phyloP scores from a whole-genome alignment of 2,329 filamentous ascomycete genomes.

The Xylariaceae sp. region DNA sequence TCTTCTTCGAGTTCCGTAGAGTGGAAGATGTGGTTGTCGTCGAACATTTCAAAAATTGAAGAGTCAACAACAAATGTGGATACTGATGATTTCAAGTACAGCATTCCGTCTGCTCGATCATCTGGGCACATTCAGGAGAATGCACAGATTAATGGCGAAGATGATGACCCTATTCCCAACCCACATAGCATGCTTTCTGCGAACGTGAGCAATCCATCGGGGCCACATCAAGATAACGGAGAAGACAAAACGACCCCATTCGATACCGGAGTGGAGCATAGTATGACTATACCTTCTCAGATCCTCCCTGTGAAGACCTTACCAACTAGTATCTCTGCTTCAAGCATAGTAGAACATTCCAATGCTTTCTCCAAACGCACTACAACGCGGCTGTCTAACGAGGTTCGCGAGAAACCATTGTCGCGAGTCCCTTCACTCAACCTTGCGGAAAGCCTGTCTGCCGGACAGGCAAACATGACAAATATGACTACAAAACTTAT shows the following conservation, averaged over 20 bases:
- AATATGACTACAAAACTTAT: slow-evolving; percentile 27
- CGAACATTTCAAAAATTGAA: slow-evolving; percentile 57
- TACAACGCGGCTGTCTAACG: slow-evolving; percentile 15
- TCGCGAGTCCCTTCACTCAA: slow-evolving; percentile 28
- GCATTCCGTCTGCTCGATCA: slow-evolving; percentile 27
- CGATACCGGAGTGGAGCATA: slow-evolving; percentile 10
- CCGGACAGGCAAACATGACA: slow-evolving; percentile 14
- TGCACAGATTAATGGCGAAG: slow-evolving; percentile 54
- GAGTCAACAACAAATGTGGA: slow-evolving; percentile 27
- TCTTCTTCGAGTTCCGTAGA: slow-evolving; percentile 48
- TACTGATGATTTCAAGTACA: slow-evolving; percentile 20
- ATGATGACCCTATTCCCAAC: slow-evolving; percentile 32
- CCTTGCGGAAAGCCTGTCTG: slow-evolving; percentile 21
- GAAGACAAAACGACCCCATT: slow-evolving; percentile 19
- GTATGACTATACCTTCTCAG: not conserved
- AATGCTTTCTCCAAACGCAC: slow-evolving; percentile 1
- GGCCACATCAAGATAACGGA: not conserved
- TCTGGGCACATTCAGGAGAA: slow-evolving; percentile 55
- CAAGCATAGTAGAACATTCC: not conserved
- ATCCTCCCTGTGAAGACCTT: not conserved
- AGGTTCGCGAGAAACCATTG: slow-evolving; percentile 22
- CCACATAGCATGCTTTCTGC: not conserved
- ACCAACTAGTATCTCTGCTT: not conserved
- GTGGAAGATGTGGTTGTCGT: slow-evolving; percentile 62
- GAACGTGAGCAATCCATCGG: not conserved